These are phyloP conservation scores for Adansonia digitata DNA, from an alignment of 345 rosid genomes.

Conservation along the genomic window DNA sequence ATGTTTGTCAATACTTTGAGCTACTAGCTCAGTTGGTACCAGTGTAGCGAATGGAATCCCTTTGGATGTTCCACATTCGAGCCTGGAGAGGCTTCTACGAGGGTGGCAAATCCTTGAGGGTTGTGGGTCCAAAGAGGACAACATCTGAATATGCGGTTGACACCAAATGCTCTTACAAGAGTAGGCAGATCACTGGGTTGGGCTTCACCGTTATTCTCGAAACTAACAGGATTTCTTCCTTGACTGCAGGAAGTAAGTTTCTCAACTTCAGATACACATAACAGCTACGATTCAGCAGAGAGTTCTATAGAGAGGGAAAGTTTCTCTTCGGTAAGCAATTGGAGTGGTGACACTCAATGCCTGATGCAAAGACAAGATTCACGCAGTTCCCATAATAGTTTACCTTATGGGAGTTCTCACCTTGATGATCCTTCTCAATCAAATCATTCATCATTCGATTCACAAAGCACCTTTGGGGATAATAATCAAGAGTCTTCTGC, in stretches of 20 bases:
- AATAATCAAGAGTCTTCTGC: slow-evolving; percentile 15
- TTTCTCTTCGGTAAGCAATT: slow-evolving; percentile 6
- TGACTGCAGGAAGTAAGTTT: slow-evolving; percentile 30
- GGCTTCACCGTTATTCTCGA: no score
- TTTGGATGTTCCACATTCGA: no score
- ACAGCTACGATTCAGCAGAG: slow-evolving; percentile 34
- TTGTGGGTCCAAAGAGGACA: no score
- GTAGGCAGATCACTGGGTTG: no score
- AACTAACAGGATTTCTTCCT: background rate
- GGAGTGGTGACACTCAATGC: slow-evolving; percentile 9
- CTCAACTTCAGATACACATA: slow-evolving; percentile 27
- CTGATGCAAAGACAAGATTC: slow-evolving; percentile 19
- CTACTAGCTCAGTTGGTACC: no score
- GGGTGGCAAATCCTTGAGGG: no score
- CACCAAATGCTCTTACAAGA: no score
- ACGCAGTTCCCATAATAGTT: slow-evolving; percentile 15
- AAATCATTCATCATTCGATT: slow-evolving; percentile 21
- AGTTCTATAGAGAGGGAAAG: slow-evolving; percentile 18
- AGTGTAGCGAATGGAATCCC: no score
- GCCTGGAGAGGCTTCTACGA: no score
- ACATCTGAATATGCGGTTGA: no score
- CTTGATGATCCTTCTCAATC: slow-evolving; percentile 27
- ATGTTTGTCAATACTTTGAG: no score
- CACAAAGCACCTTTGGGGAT: slow-evolving; percentile 24
- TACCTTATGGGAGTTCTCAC: slow-evolving; percentile 8